These are phyloP conservation scores for Kurtzmaniella quercitrusa DNA, from an alignment of 1,139 yeast species.

Conservation along the genomic window DNA sequence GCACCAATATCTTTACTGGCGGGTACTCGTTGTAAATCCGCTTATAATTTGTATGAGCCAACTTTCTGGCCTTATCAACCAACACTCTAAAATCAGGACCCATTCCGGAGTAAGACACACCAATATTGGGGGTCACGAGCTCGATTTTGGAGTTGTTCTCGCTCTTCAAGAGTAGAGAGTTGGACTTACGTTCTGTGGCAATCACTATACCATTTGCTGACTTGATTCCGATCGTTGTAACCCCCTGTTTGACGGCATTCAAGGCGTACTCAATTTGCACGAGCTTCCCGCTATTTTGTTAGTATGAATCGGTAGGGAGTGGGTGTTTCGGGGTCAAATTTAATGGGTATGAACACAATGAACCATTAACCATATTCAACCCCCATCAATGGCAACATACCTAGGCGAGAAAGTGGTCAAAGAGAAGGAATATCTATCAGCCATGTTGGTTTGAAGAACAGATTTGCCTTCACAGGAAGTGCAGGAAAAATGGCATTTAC, in stretches of 20 bases:
- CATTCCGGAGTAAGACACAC: constrained; percentile 97
- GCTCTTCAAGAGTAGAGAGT: constrained; percentile 70
- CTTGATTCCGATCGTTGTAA: constrained; percentile 92
- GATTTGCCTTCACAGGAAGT: constrained; percentile 1
- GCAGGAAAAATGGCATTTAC: neutral
- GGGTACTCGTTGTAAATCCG: constrained; percentile 95
- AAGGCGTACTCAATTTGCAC: constrained; percentile 98
- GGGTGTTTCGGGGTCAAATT: neutral
- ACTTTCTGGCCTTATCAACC: constrained; percentile 88
- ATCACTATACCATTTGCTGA: constrained; percentile 95
- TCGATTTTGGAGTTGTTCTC: constrained; percentile 80
- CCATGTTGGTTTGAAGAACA: constrained; percentile 47
- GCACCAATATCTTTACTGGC: constrained; percentile 90
- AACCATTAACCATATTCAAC: neutral
- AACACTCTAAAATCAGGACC: constrained; percentile 97
- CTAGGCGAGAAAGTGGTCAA: constrained; percentile 94
- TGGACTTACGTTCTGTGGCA: constrained; percentile 92
- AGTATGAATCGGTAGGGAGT: constrained; percentile 13
- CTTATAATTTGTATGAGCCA: constrained; percentile 90
- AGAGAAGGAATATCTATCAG: constrained; percentile 96
- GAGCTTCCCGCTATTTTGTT: constrained; percentile 73
- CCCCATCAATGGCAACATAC: constrained; percentile 42
- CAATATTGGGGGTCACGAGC: constrained; percentile 88
- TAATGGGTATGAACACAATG: neutral
- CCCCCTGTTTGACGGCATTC: constrained; percentile 97